Percentiles rank a stretch among this genome's conserved stretches.
Conservation (phyloP, 495 filamentous ascomycete species). For the Gamarada debralockiae region DNA sequence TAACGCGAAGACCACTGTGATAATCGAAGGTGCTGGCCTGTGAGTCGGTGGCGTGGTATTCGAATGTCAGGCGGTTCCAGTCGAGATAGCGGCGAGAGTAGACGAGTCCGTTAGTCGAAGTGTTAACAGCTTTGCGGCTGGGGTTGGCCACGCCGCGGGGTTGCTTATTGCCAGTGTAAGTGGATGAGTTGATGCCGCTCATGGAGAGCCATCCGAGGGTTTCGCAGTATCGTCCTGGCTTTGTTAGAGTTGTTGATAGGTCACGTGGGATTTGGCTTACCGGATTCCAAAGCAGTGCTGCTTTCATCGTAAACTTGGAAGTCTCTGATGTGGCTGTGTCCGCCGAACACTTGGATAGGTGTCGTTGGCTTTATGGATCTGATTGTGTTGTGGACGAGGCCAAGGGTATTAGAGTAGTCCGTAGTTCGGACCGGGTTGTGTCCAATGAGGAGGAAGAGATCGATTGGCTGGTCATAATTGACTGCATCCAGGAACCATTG, state of each 20-base stretch:
- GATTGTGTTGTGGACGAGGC: constrained; percentile 62
- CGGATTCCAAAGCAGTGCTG: constrained; percentile 70
- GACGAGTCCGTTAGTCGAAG: constrained; percentile 30
- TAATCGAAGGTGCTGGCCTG: constrained; percentile 63
- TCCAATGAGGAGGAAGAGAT: constrained; percentile 82
- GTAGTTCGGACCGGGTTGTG: constrained; percentile 64
- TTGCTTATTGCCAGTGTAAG: constrained; percentile 5
- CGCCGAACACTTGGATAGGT: constrained; percentile 80
- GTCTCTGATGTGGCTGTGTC: constrained; percentile 79
- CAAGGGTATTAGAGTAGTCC: constrained; percentile 51
- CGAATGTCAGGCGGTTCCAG: constrained; percentile 75
- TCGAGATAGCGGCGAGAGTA: constrained; percentile 79
- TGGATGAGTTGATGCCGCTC: constrained; percentile 47
- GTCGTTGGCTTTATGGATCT: constrained; percentile 58
- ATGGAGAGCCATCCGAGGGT: constrained; percentile 84
- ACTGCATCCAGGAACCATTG: constrained; percentile 87
- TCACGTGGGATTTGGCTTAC: constrained; percentile 23
- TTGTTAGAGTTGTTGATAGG: background rate
- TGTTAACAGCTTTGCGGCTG: constrained; percentile 33
- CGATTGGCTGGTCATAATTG: constrained; percentile 74
- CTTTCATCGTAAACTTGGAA: constrained; percentile 65
- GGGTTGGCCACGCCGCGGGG: constrained; percentile 15
- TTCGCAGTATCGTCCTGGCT: constrained; percentile 70
- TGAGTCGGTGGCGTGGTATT: constrained; percentile 62
- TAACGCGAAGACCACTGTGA: constrained; percentile 59